Percentiles rank a stretch among this genome's conserved stretches.
Conservation (phyloP, 1,139 yeast genomes). For the Debaryomycetaceae sp. region DNA sequence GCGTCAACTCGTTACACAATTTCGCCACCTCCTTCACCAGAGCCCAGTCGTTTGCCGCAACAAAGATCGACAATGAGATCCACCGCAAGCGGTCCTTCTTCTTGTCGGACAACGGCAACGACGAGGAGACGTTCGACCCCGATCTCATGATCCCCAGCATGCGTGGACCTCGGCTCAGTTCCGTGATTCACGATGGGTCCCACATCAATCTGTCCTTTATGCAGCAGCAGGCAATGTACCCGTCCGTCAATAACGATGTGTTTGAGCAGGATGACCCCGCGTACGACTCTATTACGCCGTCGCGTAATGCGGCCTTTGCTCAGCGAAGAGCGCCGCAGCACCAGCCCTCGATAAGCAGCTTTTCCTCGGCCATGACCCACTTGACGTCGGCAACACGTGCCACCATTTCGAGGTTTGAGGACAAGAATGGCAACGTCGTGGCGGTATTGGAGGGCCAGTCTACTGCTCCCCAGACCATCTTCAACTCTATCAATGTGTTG, state of each 20-base stretch:
- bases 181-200: conserved; percentile 31
- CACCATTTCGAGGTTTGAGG: conserved; percentile 56
- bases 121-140: conserved; percentile 62
- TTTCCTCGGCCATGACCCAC: conserved; percentile 23
- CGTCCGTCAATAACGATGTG: conserved; percentile 18
- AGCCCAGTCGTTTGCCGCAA: conserved; percentile 37
- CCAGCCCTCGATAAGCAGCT: conserved; percentile 26
- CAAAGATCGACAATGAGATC: conserved; percentile 33
- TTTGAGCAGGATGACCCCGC: conserved; percentile 32
- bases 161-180: conserved; percentile 54
- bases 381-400: conserved; percentile 43
- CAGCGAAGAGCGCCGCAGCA: conserved; percentile 13
- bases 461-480: conserved; percentile 39
- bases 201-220: conserved; percentile 18
- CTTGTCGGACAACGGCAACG: conserved; percentile 12
- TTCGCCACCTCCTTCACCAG: conserved; percentile 38
- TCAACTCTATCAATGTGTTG: conserved; percentile 36
- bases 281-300: conserved; percentile 8
- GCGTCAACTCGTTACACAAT: conserved; percentile 36
- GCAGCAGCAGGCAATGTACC: conserved; percentile 8
- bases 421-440: conserved; percentile 60
- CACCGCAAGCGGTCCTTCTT: conserved; percentile 34
- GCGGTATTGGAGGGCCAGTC: conserved; percentile 77
- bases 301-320: conserved; percentile 17
- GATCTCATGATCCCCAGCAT: conserved; percentile 58